phyloP scores from a whole-genome alignment of 2,329 filamentous ascomycete genomes.

The Lecanoromycetidae sp. region DNA sequence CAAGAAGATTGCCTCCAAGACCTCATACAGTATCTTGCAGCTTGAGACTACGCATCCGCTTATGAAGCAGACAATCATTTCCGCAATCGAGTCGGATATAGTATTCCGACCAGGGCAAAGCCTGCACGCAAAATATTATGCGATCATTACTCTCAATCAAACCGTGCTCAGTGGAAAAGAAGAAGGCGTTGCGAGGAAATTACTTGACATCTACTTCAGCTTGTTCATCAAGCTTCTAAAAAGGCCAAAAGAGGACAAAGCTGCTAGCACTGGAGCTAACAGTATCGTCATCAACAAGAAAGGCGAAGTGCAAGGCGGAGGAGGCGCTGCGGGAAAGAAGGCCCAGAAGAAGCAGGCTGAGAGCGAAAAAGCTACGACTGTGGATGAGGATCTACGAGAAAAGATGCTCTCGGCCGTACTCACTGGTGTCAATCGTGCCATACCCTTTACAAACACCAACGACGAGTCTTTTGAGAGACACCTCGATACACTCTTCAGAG shows the following conservation, averaged over 20 bases:
- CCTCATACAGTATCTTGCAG: conserved; percentile 88
- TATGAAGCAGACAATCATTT: conserved; percentile 85
- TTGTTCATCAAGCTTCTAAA: conserved; percentile 77
- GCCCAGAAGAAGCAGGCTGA: conserved; percentile 21
- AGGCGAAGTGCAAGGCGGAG: conserved; percentile 42
- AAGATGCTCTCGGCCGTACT: conserved; percentile 87
- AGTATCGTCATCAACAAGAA: conserved; percentile 37
- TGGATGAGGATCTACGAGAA: conserved; percentile 62
- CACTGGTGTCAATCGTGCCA: conserved; percentile 89
- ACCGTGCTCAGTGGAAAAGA: conserved; percentile 82
- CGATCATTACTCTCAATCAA: conserved; percentile 92
- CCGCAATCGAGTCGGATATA: conserved; percentile 73
- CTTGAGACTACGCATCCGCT: conserved; percentile 76
- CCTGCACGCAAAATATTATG: conserved; percentile 84
- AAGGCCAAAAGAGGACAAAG: conserved; percentile 34
- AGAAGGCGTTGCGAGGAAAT: conserved; percentile 62
- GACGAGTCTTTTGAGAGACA: conserved; percentile 56
- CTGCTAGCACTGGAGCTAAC: conserved; percentile 27
- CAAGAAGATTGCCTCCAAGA: conserved; percentile 86
- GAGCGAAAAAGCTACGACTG: conserved; percentile 28
- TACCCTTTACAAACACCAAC: conserved; percentile 79
- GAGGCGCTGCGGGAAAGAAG: conserved; percentile 27
- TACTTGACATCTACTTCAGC: conserved; percentile 85
- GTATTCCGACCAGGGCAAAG: conserved; percentile 79
- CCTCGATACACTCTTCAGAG: conserved; percentile 84